Base-by-base conservation (phyloP, 768 basidiomycete species). In the Tulasnella sp. region DNA sequence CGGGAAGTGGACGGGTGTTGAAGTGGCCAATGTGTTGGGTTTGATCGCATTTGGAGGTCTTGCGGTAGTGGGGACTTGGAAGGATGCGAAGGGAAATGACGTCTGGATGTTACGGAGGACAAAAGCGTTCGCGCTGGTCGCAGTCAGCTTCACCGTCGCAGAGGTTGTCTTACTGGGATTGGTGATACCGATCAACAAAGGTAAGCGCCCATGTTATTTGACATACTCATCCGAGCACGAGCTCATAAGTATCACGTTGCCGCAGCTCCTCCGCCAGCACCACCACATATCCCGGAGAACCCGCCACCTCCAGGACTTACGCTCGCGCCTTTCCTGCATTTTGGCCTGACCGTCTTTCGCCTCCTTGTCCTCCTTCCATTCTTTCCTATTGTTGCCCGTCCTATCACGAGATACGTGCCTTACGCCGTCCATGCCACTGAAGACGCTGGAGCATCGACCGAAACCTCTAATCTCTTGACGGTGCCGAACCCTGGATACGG, bases 41-140 rank as follows among this genome's bases (percentile, higher is more conserved):
- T 76, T 89, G 30, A 66, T 80, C 43, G 85, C 83, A 3, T 88
- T 86, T 65, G 73, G 81, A 34, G 84, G 85, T 38, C 73, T 91
- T 51, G 85, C 87, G 13, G 81, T 82, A 9, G 73, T 88, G 45
- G 88, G 88, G 8, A 77, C 85, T 11, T 89, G 82, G 80, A 88
- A 90, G 71, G 87, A 88, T 63, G 73, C 85, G 56, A 77, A 80
- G 29, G 85, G 84, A 34, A 76, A 83, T 34, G 75, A 80, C 41
- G 80, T 87, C 17, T 88, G 85, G 86, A 77, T 75, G 32, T 68
- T 80, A 65, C 80, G 68, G 62, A 77, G 81, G 49, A 70, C 88
- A 65, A 86, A 77, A 68, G 47, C 73, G 5, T 77, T 80, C 45
- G 71, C 86, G 32, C 68, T 78, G 19, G 63, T 76, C 45, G 77